Conservation (phyloP, 257 asterid species). For the Ehretia macrophylla region DNA sequence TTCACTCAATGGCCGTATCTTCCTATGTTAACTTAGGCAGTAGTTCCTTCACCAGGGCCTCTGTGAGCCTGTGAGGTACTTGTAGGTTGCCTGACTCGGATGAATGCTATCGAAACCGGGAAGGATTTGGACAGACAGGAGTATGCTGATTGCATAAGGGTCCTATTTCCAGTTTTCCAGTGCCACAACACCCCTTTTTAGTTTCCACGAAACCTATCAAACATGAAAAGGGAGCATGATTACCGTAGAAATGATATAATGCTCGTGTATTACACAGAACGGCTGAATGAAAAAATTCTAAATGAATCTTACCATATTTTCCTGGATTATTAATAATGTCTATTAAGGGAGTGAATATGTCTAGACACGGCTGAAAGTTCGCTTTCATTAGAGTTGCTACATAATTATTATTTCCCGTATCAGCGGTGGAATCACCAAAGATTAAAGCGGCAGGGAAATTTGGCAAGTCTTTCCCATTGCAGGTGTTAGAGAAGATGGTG, state of each 20-base stretch:
- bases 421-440: slow-evolving; percentile 19
- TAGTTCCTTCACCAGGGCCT: slow-evolving; percentile 1
- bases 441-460: slow-evolving; percentile 4
- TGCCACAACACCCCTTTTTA: slow-evolving; percentile 18
- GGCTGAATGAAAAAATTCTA: neutral
- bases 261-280: neutral
- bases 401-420: slow-evolving; percentile 15
- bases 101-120: slow-evolving; percentile 14
- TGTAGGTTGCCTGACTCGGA: slow-evolving; percentile 12
- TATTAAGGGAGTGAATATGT: neutral
- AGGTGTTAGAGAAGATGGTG: neutral
- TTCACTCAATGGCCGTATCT: neutral
- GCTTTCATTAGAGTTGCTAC: slow-evolving; percentile 5
- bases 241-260: too few species aligned
- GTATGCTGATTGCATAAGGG: neutral
- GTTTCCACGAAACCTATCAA: slow-evolving; percentile 10
- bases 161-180: slow-evolving; percentile 12
- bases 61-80: slow-evolving; percentile 4
- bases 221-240: neutral
- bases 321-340: slow-evolving; percentile 6
- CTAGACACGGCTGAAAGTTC: slow-evolving; percentile 7
- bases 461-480: neutral
- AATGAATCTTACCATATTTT: slow-evolving; percentile 4
- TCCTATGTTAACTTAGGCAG: slow-evolving; percentile 1
- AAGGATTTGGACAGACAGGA: slow-evolving; percentile 10